Base-by-base conservation (phyloP, 2,329 filamentous ascomycete genomes). In the Penicillium sp. region DNA sequence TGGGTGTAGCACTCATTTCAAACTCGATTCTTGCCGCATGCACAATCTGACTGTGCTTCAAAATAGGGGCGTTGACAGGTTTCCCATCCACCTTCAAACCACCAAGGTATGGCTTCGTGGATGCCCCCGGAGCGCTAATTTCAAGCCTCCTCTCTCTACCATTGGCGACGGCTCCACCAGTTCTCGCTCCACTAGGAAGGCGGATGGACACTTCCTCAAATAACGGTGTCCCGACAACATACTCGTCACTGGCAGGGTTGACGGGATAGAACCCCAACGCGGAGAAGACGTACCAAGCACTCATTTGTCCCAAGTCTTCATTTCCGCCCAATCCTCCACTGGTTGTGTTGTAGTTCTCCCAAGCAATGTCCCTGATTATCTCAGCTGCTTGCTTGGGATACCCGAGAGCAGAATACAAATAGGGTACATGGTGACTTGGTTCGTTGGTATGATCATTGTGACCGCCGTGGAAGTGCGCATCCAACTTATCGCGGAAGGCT, bases 251-350 rank as follows among this genome's bases (percentile, higher is more conserved):
- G 1, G 78, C 77, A 0, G 79, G 73, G 56, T 81, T 78, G 40
- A 80, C 70, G 0, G 79, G 79, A 58, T 81, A 81, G 62, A 81
- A 80, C 0, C 78, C 79, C 10, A 81, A 62, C 5, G 78, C 76
- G 0, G 77, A 79, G 54, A 81, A 79, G 5, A 81, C 67, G 52
- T 80, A 81, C 78, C 78, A 81, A 0, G 78, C 77, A 58, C 78
- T 81, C 78, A 81, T 81, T 68, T 81, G 79, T 2, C 79, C 79
- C 4, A 81, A 67, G 61, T 81, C 78, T 59, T 81, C 79, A 58
- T 81, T 81, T 0, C 79, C 79, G 35, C 75, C 75, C 0, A 81
- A 61, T 0, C 80, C 79, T 0, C 76, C 73, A 38, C 77, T 75
- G 0, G 79, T 81, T 9, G 78, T 74, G 40, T 81, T 81, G 48